Conservation (phyloP, 495 filamentous ascomycete genomes). For the Friedmanniomyces endolithicus region DNA sequence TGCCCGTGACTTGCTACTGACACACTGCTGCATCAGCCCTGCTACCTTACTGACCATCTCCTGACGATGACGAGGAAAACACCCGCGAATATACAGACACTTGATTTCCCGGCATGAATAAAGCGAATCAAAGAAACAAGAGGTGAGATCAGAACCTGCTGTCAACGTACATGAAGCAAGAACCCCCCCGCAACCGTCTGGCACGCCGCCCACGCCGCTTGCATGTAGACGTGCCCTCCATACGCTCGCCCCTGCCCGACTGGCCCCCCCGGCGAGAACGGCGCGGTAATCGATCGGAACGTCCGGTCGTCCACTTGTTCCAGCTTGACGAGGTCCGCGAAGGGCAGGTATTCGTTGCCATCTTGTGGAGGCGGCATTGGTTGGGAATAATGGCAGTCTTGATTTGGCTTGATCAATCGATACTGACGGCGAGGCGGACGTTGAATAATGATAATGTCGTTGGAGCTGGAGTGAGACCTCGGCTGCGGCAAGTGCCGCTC, state of each 20-base stretch:
- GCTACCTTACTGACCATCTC: background rate
- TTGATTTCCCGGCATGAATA: too few species aligned
- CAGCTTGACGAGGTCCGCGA: slow-evolving; percentile 24
- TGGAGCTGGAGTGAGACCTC: too few species aligned
- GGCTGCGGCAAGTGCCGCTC: too few species aligned
- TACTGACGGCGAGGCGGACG: too few species aligned
- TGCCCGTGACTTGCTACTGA: slow-evolving; percentile 50
- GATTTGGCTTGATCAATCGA: too few species aligned
- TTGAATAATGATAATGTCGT: too few species aligned
- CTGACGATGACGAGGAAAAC: background rate
- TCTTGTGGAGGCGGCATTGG: background rate
- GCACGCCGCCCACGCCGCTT: slow-evolving; percentile 49
- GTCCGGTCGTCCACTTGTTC: slow-evolving; percentile 24
- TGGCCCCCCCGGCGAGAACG: slow-evolving; percentile 21
- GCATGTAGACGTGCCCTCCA: slow-evolving; percentile 58
- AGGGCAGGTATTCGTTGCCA: slow-evolving; percentile 17
- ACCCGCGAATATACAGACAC: too few species aligned
- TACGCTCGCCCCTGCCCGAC: slow-evolving; percentile 15
- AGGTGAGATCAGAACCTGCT: too few species aligned
- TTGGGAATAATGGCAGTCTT: too few species aligned
- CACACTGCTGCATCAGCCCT: background rate
- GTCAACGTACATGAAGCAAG: slow-evolving; percentile 42
- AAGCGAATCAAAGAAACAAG: too few species aligned
- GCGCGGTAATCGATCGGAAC: slow-evolving; percentile 21
- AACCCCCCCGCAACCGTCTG: slow-evolving; percentile 41